These are phyloP conservation scores for Globisporangium barbulae DNA, from an alignment of 352 stramenopile genomes.

Conservation along the genomic window DNA sequence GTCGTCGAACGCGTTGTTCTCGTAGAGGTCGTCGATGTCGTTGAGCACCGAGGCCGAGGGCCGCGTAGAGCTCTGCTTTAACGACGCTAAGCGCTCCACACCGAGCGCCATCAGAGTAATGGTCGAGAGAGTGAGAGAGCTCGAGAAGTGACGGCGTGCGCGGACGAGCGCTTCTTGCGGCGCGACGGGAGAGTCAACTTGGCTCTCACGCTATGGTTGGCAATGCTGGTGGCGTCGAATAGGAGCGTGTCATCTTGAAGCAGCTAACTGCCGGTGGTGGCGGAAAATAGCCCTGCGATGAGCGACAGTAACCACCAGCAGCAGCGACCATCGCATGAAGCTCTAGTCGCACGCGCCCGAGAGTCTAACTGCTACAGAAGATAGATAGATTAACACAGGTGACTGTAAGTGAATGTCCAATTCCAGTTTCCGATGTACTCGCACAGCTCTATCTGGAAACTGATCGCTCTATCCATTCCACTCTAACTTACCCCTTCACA, in stretches of 20 bases:
- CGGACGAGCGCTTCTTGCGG: neutral
- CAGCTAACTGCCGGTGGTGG: neutral
- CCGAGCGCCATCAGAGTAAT: slow-evolving; percentile 25
- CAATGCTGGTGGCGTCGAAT: too few relatives aligned
- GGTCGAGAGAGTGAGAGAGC: neutral
- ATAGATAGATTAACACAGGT: neutral
- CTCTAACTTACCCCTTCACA: slow-evolving; percentile 22
- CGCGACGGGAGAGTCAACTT: too few relatives aligned
- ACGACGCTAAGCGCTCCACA: neutral
- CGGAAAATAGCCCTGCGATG: neutral
- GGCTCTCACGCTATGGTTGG: too few relatives aligned
- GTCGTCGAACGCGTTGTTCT: slow-evolving; percentile 72
- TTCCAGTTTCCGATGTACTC: neutral
- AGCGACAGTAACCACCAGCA: neutral
- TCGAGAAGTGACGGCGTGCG: neutral
- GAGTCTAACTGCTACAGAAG: neutral
- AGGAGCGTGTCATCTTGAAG: too few relatives aligned
- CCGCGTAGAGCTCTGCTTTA: slow-evolving; percentile 25
- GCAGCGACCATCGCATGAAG: neutral
- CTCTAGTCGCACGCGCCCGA: neutral
- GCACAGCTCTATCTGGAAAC: neutral
- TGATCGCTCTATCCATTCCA: slow-evolving; percentile 13
- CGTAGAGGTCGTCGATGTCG: slow-evolving; percentile 73
- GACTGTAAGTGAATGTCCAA: neutral
- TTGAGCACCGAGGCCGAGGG: slow-evolving; percentile 36